Evolutionary conservation across 2,329 filamentous ascomycete species (phyloP).

Genomic region (Beauveria medogensis): DNA sequence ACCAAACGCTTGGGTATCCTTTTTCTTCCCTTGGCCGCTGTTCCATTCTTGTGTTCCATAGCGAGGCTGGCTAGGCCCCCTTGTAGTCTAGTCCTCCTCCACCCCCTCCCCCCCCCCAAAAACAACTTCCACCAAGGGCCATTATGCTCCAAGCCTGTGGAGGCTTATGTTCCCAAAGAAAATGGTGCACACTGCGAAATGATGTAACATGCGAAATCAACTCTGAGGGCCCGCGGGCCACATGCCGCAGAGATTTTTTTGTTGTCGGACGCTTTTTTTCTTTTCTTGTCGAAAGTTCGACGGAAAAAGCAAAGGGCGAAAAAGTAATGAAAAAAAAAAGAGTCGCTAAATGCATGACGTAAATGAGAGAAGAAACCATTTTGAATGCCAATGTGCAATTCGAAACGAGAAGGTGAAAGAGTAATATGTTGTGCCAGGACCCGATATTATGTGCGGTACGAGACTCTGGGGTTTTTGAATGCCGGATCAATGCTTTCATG

Average conservation of each 20-base stretch:
- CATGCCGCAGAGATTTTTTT: constrained; percentile 25
- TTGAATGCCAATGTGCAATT: constrained; percentile 20
- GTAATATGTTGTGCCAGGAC: constrained; percentile 3
- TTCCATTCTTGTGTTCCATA: constrained; percentile 27
- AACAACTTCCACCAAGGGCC: constrained; percentile 7
- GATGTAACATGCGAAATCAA: constrained; percentile 19
- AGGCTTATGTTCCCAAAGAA: constrained; percentile 11
- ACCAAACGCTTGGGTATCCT: constrained; percentile 13
- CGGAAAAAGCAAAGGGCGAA: constrained; percentile 12
- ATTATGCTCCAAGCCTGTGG: constrained; percentile 14
- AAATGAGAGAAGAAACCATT: constrained; percentile 27
- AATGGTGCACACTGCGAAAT: constrained; percentile 6
- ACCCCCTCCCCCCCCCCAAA: neutral
- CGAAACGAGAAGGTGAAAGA: neutral
- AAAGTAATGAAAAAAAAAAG: constrained; percentile 23
- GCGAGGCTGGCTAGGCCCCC: constrained; percentile 22
- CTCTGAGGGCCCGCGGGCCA: constrained; percentile 29
- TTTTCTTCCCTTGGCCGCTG: constrained; percentile 15
- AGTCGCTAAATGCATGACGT: constrained; percentile 40
- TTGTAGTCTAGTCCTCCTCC: constrained; percentile 21
- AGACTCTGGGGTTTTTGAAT: constrained; percentile 1
- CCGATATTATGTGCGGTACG: constrained; percentile 12
- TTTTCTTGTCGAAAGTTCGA: constrained; percentile 23
- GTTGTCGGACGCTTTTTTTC: constrained; percentile 24
- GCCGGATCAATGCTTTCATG: neutral